Evolutionary conservation across 805 yeast genomes (phyloP), one percentile per base, ranked within the genome.

Genomic region (Candida michaelii): DNA sequence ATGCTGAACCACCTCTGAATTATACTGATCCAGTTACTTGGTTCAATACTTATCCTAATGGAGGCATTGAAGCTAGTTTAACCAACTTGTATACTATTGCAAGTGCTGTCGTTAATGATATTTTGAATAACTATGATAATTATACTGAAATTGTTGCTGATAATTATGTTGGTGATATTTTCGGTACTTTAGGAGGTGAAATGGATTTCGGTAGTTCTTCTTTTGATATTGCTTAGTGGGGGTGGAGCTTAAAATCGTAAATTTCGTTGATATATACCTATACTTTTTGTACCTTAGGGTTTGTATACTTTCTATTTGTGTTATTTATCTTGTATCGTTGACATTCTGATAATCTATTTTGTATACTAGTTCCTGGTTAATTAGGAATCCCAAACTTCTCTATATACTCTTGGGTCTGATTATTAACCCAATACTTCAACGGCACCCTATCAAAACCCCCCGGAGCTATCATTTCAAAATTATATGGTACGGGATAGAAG

Each of bases 101-200:
- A 36, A 45, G 62, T 48, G 82, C 85, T 36, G 68, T 79, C 46
- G 69, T 80, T 42, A 54, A 66, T 40, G 86, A 81, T 51, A 66
- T 81, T 29, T 45, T 81, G 30, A 52, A 46, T 23, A 69, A 80
- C 65, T 81, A 79, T 75, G 68, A 65, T 27, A 42, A 47, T 4
- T 55, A 61, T n/a, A 66, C 63, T 51, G 55, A 57, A 36, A 17
- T 45, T 13, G 14, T 24, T 14, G 66, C 84, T 12, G 60, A 60
- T 15, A 79, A 79, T 65, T 81, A 80, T 58, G 66, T 80, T 41
- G 87, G 87, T 49, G 86, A 81, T 54, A 67, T 76, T 44, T 75
- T 70, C 46, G 81, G 77, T 39, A 69, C 83, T 32, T 67, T 81
- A 40, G 84, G 71, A 30, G 71, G 72, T 7, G 61, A 52, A 12